A percentile compares a stretch with the other conserved stretches of the same genome.
Conservation (phyloP, 306 rosid species). For the Quercus mongolica region DNA sequence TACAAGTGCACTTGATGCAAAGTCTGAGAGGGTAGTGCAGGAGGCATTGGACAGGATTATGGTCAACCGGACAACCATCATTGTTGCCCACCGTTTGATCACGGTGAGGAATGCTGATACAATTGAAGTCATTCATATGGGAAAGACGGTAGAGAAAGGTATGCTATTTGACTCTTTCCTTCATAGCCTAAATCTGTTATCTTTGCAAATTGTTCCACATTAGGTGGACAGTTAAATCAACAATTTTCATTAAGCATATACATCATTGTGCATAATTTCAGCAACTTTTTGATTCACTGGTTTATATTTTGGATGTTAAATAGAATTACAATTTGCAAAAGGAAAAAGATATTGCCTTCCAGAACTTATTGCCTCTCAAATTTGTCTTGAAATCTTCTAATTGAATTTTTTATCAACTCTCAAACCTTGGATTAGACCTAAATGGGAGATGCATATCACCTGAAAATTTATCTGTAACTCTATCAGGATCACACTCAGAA, state of each 20-base stretch:
- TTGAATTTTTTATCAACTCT: not conserved
- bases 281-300: not conserved
- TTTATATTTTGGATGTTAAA: not conserved
- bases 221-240: not conserved
- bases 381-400: not conserved
- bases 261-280: too few species aligned
- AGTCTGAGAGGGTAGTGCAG: slow-evolving; percentile 62
- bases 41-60: slow-evolving; percentile 60
- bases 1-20: slow-evolving; percentile 65
- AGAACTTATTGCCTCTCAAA: not conserved
- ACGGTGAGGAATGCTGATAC: slow-evolving; percentile 52
- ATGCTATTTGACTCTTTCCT: slow-evolving; percentile 1
- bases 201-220: not conserved
- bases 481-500: slow-evolving; percentile 53
- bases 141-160: slow-evolving; percentile 63
- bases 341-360: not conserved
- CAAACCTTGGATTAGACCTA: not conserved
- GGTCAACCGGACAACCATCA: slow-evolving; percentile 53
- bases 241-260: not conserved
- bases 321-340: not conserved
- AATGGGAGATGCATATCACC: not conserved
- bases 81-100: slow-evolving; percentile 70
- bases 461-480: slow-evolving; percentile 1
- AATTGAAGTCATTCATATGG: slow-evolving; percentile 60
- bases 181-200: not conserved